Base-by-base conservation (phyloP, 495 filamentous ascomycete species). In the Lasiosphaeria hispida region DNA sequence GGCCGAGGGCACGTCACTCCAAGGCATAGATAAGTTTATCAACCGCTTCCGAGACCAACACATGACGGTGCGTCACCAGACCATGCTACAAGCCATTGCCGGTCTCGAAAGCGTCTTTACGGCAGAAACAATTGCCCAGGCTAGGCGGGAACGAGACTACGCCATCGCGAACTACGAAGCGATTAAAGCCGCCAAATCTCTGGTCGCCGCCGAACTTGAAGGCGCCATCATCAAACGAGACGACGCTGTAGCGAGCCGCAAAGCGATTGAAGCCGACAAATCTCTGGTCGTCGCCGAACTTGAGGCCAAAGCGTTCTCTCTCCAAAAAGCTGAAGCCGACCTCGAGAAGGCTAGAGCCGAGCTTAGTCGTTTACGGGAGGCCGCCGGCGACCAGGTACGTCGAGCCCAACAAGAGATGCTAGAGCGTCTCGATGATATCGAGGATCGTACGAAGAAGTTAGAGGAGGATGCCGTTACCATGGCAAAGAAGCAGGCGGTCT, bases 331-430 rank as follows among this genome's bases (percentile, higher is more conserved):
- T 49, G 23, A 49, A 49, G 23, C 18, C 47, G 47, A 49, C 47
- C 17, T 49, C 13, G 47, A 49, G 47, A 49, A 15, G 3, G 47
- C 33, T 49, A 49, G 23, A 30, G 23, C 10, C 47, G 18, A 49
- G 47, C 47, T 49, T 49, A 30, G 17, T 17, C 5, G 23, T 30
- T 49, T 49, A 49, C 1, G 2, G 47, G 47, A 4, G 17, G 47
- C 30, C 47, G 19, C 47, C 47, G 23, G 33, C 7, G 47, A 49
- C 47, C 47, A 34, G 17, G 23, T 17, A 2, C 33, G 47, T 35
- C 47, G 11, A 49, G 47, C 47, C 47, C 1, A 49, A 35, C 47
- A 49, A 11, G 47, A 49, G 47, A 49, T 35, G 47, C 47, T 49
- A 5, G 6, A 49, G 47, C 47, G 47, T 34, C 47, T 49, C 17